phyloP scores from a whole-genome alignment of 148 eudicot species.

The Rhododendron vialii region DNA sequence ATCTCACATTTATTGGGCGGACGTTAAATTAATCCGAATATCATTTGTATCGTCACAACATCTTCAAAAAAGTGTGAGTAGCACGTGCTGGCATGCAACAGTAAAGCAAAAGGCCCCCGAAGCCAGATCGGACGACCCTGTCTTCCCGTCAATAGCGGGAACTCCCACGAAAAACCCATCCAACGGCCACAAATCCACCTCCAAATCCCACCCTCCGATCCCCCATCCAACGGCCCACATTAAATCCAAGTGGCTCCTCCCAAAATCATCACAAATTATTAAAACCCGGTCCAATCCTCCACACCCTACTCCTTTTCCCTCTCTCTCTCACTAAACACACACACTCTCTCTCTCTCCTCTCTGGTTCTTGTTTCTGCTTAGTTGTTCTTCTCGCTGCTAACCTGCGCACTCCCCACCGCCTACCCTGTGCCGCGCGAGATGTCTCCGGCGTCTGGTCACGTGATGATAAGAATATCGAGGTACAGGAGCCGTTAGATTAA shows the following conservation, averaged over 20 bases:
- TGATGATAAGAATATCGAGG: constrained; percentile 20
- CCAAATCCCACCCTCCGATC: constrained; percentile 19
- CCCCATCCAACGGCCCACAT: constrained; percentile 33
- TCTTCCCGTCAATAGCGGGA: constrained; percentile 39
- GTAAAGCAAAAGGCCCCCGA: constrained; percentile 28
- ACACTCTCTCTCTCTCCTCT: background rate
- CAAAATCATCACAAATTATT: constrained; percentile 1
- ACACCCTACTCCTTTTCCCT: background rate
- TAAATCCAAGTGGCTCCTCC: constrained; percentile 18
- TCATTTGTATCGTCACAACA: no score
- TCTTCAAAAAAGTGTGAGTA: background rate
- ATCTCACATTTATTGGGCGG: no score
- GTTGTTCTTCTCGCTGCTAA: constrained; percentile 1
- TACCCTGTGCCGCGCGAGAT: constrained; percentile 27
- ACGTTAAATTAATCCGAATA: no score
- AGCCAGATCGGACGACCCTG: constrained; percentile 41
- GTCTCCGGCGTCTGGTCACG: constrained; percentile 21
- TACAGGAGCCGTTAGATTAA: constrained; percentile 21
- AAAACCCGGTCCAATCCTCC: constrained; percentile 21
- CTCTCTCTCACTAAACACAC: background rate
- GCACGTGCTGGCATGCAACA: constrained; percentile 42
- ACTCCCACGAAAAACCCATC: constrained; percentile 14
- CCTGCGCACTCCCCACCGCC: constrained; percentile 23
- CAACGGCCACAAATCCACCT: constrained; percentile 15
- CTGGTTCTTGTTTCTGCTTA: background rate